phyloP scores from a whole-genome alignment of 495 filamentous ascomycete genomes.

The Aspergillus bridgeri region DNA sequence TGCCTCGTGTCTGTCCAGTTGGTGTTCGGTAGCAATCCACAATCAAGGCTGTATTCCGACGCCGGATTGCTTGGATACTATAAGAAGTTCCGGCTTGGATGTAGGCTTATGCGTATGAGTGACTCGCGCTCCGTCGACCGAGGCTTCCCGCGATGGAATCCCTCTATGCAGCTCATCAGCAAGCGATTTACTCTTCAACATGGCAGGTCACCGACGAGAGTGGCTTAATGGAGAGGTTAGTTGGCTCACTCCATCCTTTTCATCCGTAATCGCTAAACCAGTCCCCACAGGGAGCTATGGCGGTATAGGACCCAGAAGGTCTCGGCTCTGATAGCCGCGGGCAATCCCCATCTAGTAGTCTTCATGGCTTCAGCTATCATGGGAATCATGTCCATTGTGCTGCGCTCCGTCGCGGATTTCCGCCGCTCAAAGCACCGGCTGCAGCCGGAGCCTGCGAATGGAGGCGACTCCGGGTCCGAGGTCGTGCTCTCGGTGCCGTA shows the following conservation, averaged over 20 bases:
- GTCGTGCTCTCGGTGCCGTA: conserved; percentile 10
- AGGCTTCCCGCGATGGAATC: conserved; percentile 6
- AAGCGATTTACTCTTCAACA: conserved; percentile 6
- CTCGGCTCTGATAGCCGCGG: conserved; percentile 17
- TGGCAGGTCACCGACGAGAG: neutral
- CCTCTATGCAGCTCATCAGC: conserved; percentile 1
- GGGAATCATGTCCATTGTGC: neutral
- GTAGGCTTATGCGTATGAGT: neutral
- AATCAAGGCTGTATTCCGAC: neutral
- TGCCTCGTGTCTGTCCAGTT: neutral
- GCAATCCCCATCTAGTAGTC: conserved; percentile 7
- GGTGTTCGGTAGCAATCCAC: neutral
- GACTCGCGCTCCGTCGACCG: neutral
- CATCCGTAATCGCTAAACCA: neutral
- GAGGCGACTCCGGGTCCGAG: neutral
- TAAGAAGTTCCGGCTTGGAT: neutral
- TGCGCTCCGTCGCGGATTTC: conserved; percentile 5
- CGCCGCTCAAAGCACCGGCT: conserved; percentile 2
- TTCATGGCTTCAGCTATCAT: neutral
- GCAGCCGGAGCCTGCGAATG: neutral
- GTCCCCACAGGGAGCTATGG: conserved; percentile 13
- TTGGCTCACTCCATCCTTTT: neutral
- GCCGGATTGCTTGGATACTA: neutral
- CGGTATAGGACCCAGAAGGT: conserved; percentile 14
- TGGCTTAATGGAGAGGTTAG: conserved; percentile 13